These are phyloP conservation scores for Phycomyces nitens DNA, from an alignment of 192 early-diverging fungal species.

Conservation along the genomic window DNA sequence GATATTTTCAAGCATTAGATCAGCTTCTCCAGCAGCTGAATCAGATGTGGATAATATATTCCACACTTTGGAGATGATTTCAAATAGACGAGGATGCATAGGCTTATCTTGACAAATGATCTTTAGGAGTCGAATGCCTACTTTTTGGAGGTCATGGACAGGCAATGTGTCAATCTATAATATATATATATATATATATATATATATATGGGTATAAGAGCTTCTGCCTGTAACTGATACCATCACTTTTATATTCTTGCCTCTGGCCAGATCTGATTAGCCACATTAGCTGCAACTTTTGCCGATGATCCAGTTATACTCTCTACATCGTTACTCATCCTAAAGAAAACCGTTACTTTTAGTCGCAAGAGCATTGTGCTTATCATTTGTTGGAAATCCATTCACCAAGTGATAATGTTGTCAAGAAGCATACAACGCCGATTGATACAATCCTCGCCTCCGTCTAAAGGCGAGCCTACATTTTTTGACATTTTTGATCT, in stretches of 20 bases:
- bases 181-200: neutral
- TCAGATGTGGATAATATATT: conserved; percentile 18
- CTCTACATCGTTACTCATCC: conserved; percentile 1
- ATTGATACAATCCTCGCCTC: neutral
- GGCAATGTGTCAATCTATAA: conserved; percentile 20
- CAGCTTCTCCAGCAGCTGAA: neutral
- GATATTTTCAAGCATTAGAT: conserved; percentile 7
- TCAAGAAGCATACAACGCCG: conserved; percentile 8
- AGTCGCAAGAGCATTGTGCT: neutral
- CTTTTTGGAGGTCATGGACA: neutral
- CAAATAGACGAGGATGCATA: conserved; percentile 21
- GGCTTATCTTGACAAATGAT: conserved; percentile 9
- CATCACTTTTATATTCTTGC: conserved; percentile 1
- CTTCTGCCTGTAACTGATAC: neutral
- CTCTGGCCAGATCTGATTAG: conserved; percentile 25
- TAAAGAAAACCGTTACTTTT: neutral
- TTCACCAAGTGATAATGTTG: conserved; percentile 18
- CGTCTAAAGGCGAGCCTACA: conserved; percentile 19
- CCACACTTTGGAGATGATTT: conserved; percentile 25
- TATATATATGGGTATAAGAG: neutral
- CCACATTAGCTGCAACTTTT: conserved; percentile 5
- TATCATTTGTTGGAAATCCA: neutral
- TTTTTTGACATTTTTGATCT: neutral
- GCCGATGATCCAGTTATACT: neutral
- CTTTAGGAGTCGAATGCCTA: conserved; percentile 1